Evolutionary conservation across 2,329 filamentous ascomycete genomes (phyloP), one percentile per base, ranked within the genome.

Genomic region (Ophiocordyceps robertsii): DNA sequence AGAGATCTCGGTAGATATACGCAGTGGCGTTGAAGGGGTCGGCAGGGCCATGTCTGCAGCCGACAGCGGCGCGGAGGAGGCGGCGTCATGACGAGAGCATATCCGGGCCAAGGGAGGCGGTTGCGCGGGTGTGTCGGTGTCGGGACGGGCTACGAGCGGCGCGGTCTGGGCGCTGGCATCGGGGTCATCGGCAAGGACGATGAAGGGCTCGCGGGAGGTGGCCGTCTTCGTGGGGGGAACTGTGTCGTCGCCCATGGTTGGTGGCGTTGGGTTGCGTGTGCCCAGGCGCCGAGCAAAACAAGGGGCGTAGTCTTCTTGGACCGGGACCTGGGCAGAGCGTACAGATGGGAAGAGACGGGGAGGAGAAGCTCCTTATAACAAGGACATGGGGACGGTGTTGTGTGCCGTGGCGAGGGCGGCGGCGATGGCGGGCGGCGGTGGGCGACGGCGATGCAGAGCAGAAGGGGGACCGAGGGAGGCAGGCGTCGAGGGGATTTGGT

Each of bases 1-100:
- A 16, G 50, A 27, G 32, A 62, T 47, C 44, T 65, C 60, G 40
- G 65, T 67, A 8, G 60, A 61, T 41, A 69, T 60, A 38, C 59
- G 55, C 14, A 69, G 55, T 17, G 58, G 51, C 17, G 55, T 37
- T 14, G 17, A 14, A 36, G 33, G 33, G n/a, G 12, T 36, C 4
- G 3, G 7, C 8, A 14, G 33, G 19, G 33, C 3, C n/a, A 8
- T 17, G 4, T 36, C 33, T 16, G 33, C 16, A 17, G 33, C 14
- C 13, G 17, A 6, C 9, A 10, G 33, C 33, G 33, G 6, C 8
- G 33, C 33, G 9, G 14, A 16, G 33, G n/a, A 14, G 33, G 16
- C 33, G 17, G n/a, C 33, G 33, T 17, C 33, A 17, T 36, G 5
- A 6, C 12, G 5, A n/a, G 12, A 32, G 12, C n/a, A n/a, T 13